Percentiles rank a stretch among this genome's conserved stretches.
Conservation (phyloP, 805 yeast species). For the Schwanniomyces vanrijiae region DNA sequence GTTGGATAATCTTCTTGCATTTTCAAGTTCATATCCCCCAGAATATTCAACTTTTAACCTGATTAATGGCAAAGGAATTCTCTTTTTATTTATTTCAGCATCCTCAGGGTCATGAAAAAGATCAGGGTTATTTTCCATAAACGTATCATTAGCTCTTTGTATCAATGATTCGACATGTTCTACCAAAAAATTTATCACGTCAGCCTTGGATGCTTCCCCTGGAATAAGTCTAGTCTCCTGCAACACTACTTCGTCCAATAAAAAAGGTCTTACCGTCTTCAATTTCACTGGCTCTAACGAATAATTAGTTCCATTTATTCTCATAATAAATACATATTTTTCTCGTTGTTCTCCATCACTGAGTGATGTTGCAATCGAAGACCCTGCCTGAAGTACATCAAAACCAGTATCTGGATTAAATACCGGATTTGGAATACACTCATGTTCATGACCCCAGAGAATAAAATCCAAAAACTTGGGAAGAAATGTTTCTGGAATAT, state of each 20-base stretch:
- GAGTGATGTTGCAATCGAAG: constrained; percentile 88
- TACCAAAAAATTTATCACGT: constrained; percentile 59
- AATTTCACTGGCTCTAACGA: constrained; percentile 61
- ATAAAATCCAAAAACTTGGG: constrained; percentile 83
- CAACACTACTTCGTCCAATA: constrained; percentile 64
- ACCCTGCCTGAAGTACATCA: constrained; percentile 86
- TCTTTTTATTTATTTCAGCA: constrained; percentile 8
- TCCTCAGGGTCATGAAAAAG: constrained; percentile 19
- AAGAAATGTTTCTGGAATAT: constrained; percentile 79
- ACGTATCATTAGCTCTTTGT: constrained; percentile 52
- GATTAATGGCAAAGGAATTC: constrained; percentile 74
- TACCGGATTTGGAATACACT: constrained; percentile 73
- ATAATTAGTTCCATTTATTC: constrained; percentile 57
- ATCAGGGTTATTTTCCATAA: constrained; percentile 36
- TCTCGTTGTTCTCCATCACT: constrained; percentile 79
- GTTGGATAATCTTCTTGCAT: constrained; percentile 84
- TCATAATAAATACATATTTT: constrained; percentile 73
- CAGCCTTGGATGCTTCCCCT: constrained; percentile 57
- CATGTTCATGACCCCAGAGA: constrained; percentile 98
- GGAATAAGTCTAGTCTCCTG: constrained; percentile 55
- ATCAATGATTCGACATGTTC: constrained; percentile 69
- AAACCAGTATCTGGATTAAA: constrained; percentile 63
- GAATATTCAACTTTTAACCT: constrained; percentile 84
- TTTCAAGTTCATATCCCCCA: constrained; percentile 90
- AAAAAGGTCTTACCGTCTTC: constrained; percentile 78